Evolutionary conservation across 345 rosid species (phyloP), one percentile per base, ranked within the genome.

Genomic region (Linum usitatissimum): DNA sequence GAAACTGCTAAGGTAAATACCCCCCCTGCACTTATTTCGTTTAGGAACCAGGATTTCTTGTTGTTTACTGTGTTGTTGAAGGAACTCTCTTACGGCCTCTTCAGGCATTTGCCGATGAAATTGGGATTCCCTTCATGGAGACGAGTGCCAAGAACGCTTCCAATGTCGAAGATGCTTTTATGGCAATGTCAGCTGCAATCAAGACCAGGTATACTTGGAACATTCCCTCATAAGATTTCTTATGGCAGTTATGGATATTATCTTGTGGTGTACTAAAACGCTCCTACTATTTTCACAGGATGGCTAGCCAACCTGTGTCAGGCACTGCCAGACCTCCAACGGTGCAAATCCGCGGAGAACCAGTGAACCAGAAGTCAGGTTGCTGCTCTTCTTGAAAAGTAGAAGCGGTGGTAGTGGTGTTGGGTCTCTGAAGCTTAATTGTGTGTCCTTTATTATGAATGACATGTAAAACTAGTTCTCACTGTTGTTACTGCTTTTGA

Each of bases 261-360:
- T 0, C 30, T 6, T 28, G 31, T 21, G 51, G 19, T 45, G 20
- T 20, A 38, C 53, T 8, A 20, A n/a, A 42, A 12, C 14, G 38
- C 21, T 34, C 20, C 58, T 60, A n/a, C 34, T 18, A n/a, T 23
- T 6, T 31, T 3, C 70, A 65, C 81, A 92, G 98, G 87, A 89
- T 92, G 98, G 98, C 96, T 9, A 89, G 91, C 75, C 97, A 92
- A 76, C 97, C 98, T 9, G 82, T 86, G 8, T 66, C 71, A 67
- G 79, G 73, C 67, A 81, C 80, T 30, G 82, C 93, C 3, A 84
- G 91, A 73, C 97, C 93, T 45, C 85, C 97, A 30, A 89, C 95
- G 0, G 98, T 92, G 70, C 91, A 89, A 81, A 86, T 92, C 57
- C 84, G 93, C 42, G 98, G 98, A 61, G 95, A 89, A 75, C 93